Evolutionary conservation across 2,329 filamentous ascomycete genomes (phyloP), one percentile per base, ranked within the genome.

Genomic region (Venturiaceae sp.): DNA sequence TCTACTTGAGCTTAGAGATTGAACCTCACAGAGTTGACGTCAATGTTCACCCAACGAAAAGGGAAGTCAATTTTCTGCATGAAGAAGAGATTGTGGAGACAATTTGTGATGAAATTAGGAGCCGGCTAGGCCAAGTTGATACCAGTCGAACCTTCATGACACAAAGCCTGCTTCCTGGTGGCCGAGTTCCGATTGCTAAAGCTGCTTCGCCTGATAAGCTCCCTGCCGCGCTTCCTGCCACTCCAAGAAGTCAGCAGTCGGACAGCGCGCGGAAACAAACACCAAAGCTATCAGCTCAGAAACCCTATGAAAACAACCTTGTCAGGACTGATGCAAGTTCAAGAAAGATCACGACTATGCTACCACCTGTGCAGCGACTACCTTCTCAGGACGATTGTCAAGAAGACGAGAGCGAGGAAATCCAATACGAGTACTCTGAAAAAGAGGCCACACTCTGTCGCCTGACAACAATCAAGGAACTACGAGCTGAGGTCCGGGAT

Each of bases 321-420:
- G 85, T 99, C 2, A 85, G 94, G 21, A 97, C 92, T 11, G 94
- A 99, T 69, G 85, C 89, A 1, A 88, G 86, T 60, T 80, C 90
- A 63, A 87, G 92, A 60, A 99, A 99, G 71, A 99, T 99, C 62
- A 99, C 94, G 0, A 91, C 89, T 61, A 97, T 99, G 92, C 83
- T 99, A 33, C 80, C 84, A n/a, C 80, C 84, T 6, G 64, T 64
- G 13, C 55, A 63, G 67, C 75, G 37, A 71, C 72, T 3, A 71
- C 74, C 23, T 64, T 64, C 46, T 68, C 68, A 19, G 23, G 30
- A 53, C 13, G 30, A 28, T 5, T 16, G 5, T 7, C 21, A n/a
- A 19, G n/a, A 36, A 36, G 63, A 66, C 1, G 65, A 67, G 68
- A 13, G 69, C 70, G 80, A 85, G 57, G 78, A 80, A 3, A 75